Percentiles rank a stretch among this genome's conserved stretches.
phyloP scores from a whole-genome alignment of 331 rosid genomes.

The Acacia pycnantha region DNA sequence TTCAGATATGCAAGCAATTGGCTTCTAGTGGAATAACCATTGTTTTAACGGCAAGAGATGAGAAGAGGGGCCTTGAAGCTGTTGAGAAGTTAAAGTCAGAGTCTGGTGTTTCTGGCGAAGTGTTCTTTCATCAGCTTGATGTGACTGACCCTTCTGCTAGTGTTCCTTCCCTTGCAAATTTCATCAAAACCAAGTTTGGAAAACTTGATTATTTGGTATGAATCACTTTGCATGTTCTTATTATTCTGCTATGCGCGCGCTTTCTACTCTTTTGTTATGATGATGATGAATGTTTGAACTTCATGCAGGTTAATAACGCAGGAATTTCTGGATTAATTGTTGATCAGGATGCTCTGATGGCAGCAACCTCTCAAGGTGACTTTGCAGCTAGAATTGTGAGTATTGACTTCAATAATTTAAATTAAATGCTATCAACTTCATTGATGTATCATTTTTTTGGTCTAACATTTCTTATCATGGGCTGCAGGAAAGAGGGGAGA shows the following conservation, averaged over 20 bases:
- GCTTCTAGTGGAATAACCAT: slow-evolving; percentile 37
- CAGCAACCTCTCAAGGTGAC: slow-evolving; percentile 27
- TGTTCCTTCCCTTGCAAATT: slow-evolving; percentile 35
- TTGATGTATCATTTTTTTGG: background rate
- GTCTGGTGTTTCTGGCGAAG: slow-evolving; percentile 16
- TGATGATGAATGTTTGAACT: background rate
- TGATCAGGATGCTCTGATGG: slow-evolving; percentile 23
- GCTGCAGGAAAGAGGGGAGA: background rate
- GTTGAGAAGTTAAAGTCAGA: slow-evolving; percentile 31
- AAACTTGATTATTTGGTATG: background rate
- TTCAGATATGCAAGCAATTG: slow-evolving; percentile 32
- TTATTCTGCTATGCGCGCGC: too few relatives aligned
- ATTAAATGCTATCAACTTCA: background rate
- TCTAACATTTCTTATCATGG: background rate
- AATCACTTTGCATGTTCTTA: background rate
- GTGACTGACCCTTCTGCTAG: slow-evolving; percentile 19
- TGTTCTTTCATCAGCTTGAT: background rate
- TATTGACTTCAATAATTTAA: background rate
- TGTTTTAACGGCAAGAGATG: slow-evolving; percentile 49
- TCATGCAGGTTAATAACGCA: slow-evolving; percentile 50
- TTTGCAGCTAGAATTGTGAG: background rate
- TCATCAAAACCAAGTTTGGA: slow-evolving; percentile 38
- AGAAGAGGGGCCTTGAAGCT: slow-evolving; percentile 47
- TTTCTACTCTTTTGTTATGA: too few relatives aligned
- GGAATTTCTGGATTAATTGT: slow-evolving; percentile 28